A percentile compares a stretch with the other conserved stretches of the same genome.
Conservation (phyloP, 73 alveolate species). For the Tetrahymena elliotti region DNA sequence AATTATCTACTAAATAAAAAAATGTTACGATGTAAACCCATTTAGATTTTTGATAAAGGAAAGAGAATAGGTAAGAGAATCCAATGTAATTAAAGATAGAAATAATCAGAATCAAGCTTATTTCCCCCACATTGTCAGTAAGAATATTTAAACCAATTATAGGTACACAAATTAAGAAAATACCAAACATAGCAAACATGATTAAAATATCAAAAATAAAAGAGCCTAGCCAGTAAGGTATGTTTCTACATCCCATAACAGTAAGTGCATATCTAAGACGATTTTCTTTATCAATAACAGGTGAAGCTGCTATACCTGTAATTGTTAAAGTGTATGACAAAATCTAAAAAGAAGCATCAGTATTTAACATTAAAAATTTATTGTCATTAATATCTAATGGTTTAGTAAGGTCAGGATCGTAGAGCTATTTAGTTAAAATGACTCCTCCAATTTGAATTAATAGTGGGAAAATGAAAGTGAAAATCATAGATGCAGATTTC, state of each 20-base stretch:
- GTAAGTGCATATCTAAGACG: background rate
- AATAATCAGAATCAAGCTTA: background rate
- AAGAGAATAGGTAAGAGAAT: background rate
- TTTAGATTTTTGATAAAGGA: background rate
- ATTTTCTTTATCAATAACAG: constrained; percentile 9
- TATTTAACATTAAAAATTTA: background rate
- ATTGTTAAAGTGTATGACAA: background rate
- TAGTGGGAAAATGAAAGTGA: background rate
- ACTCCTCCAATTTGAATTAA: background rate
- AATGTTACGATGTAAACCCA: background rate
- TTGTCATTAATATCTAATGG: background rate
- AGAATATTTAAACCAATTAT: background rate
- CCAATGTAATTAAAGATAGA: background rate
- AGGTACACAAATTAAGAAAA: background rate
- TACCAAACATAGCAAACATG: background rate
- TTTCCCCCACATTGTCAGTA: background rate
- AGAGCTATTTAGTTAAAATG: background rate
- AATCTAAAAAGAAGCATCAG: background rate
- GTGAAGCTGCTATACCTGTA: background rate
- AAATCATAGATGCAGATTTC: background rate
- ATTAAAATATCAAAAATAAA: background rate
- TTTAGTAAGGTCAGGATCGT: background rate
- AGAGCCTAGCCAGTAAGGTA: constrained; percentile 4
- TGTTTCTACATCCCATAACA: background rate
- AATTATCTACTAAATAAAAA: background rate